phyloP scores from a whole-genome alignment of 2,329 filamentous ascomycete species.

The Ceratocystis smalleyi region DNA sequence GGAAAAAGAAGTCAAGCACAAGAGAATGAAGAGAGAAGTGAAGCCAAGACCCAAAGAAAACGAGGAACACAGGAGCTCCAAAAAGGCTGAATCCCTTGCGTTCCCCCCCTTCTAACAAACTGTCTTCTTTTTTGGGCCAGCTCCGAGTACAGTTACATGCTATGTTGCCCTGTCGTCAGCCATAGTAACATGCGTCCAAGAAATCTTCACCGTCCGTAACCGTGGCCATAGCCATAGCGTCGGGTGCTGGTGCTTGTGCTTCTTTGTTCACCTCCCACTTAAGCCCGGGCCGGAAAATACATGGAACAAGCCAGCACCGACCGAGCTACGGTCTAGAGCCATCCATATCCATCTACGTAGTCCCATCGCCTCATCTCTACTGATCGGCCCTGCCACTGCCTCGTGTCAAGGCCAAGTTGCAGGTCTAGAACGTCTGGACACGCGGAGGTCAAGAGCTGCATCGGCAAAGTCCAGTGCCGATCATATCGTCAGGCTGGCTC shows the following conservation, averaged over 20 bases:
- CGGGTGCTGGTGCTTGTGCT: background rate
- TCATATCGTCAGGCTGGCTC: background rate
- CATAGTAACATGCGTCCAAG: background rate
- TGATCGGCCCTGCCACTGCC: conserved; percentile 3
- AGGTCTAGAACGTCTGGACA: background rate
- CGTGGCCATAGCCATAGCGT: background rate
- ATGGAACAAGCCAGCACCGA: background rate
- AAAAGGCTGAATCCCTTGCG: background rate
- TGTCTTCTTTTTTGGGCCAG: background rate
- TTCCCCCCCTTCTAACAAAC: too few relatives aligned
- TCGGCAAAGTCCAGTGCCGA: background rate
- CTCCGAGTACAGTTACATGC: background rate
- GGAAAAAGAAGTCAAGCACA: background rate
- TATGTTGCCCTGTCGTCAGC: background rate
- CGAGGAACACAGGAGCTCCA: too few relatives aligned
- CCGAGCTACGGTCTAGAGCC: background rate
- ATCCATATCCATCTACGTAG: background rate
- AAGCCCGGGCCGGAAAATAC: background rate
- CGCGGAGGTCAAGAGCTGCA: background rate
- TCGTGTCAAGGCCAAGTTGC: background rate
- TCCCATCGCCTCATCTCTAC: background rate
- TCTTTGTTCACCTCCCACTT: background rate
- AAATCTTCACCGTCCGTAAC: background rate
- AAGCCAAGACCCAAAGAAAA: background rate
- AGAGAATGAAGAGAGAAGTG: background rate